These are phyloP conservation scores for Alternaria sp. DNA, from an alignment of 2,329 filamentous ascomycete species.

Conservation along the genomic window DNA sequence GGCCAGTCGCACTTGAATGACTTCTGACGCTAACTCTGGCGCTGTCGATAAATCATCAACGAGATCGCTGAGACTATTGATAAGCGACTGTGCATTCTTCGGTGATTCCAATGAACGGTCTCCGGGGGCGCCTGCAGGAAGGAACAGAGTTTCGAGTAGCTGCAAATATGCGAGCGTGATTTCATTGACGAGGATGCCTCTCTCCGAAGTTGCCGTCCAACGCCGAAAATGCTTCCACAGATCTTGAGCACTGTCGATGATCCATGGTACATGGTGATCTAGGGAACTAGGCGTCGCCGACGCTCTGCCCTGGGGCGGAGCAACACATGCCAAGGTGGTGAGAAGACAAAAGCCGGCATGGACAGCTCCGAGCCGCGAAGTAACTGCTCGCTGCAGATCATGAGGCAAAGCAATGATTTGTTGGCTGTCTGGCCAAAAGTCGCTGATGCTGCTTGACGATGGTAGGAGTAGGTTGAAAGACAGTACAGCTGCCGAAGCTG, in stretches of 20 bases:
- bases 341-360: slow-evolving; percentile 37
- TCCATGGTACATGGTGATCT: slow-evolving; percentile 33
- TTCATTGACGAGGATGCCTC: slow-evolving; percentile 23
- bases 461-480: slow-evolving; percentile 46
- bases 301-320: not conserved
- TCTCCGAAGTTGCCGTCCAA: slow-evolving; percentile 23
- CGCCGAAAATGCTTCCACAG: slow-evolving; percentile 35
- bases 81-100: slow-evolving; percentile 30
- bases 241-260: slow-evolving; percentile 28
- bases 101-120: slow-evolving; percentile 17
- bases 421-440: slow-evolving; percentile 48
- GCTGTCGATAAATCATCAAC: slow-evolving; percentile 20
- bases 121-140: slow-evolving; percentile 4
- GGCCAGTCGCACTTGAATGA: slow-evolving; percentile 35
- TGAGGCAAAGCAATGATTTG: slow-evolving; percentile 51
- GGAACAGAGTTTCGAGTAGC: slow-evolving; percentile 23
- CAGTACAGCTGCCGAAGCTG: slow-evolving; percentile 5
- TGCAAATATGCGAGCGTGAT: slow-evolving; percentile 31
- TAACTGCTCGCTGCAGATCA: slow-evolving; percentile 45
- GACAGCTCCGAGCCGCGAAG: slow-evolving; percentile 30
- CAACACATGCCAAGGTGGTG: slow-evolving; percentile 19
- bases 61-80: slow-evolving; percentile 24
- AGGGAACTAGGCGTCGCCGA: slow-evolving; percentile 2
- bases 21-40: slow-evolving; percentile 24
- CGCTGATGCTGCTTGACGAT: slow-evolving; percentile 47